Evolutionary conservation across 2,329 filamentous ascomycete species (phyloP).

Genomic region (Aspergillus sojae): DNA sequence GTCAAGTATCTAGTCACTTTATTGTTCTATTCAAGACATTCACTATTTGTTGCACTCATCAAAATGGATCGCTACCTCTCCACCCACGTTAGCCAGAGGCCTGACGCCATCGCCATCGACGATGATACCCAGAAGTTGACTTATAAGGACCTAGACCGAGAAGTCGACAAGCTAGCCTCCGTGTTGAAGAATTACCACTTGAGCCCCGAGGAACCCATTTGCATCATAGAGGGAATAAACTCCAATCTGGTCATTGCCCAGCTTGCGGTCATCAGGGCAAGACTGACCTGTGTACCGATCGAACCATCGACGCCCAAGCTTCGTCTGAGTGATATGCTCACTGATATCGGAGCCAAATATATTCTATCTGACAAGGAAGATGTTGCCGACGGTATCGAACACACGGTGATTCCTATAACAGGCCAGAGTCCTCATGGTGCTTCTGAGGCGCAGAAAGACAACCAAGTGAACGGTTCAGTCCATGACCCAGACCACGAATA

Average conservation of each 20-base stretch:
- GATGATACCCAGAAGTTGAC: not conserved
- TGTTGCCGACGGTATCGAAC: not conserved
- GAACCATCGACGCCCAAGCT: slow-evolving; percentile 6
- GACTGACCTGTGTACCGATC: slow-evolving; percentile 12
- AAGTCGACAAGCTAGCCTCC: slow-evolving; percentile 1
- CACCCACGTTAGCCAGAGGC: not conserved
- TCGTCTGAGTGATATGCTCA: slow-evolving; percentile 6
- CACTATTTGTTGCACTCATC: not conserved
- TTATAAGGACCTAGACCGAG: slow-evolving; percentile 6
- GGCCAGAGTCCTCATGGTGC: not conserved
- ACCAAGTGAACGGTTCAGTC: not conserved
- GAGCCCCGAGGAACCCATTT: slow-evolving; percentile 8
- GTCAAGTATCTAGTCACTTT: not conserved
- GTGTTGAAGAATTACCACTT: not conserved
- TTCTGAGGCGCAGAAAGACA: not conserved
- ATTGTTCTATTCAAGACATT: not conserved
- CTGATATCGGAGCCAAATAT: slow-evolving; percentile 6
- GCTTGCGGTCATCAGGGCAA: slow-evolving; percentile 9
- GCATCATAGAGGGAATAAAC: slow-evolving; percentile 5
- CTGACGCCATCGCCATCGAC: slow-evolving; percentile 4
- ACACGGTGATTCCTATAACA: slow-evolving; percentile 6
- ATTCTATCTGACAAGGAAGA: slow-evolving; percentile 2
- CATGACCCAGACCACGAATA: not conserved
- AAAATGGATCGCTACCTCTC: slow-evolving; percentile 1
- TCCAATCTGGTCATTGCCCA: slow-evolving; percentile 11